Percentiles rank a stretch among this genome's conserved stretches.
Evolutionary conservation across 2,329 filamentous ascomycete genomes (phyloP).

Genomic region (Aspergillus pseudotamarii): DNA sequence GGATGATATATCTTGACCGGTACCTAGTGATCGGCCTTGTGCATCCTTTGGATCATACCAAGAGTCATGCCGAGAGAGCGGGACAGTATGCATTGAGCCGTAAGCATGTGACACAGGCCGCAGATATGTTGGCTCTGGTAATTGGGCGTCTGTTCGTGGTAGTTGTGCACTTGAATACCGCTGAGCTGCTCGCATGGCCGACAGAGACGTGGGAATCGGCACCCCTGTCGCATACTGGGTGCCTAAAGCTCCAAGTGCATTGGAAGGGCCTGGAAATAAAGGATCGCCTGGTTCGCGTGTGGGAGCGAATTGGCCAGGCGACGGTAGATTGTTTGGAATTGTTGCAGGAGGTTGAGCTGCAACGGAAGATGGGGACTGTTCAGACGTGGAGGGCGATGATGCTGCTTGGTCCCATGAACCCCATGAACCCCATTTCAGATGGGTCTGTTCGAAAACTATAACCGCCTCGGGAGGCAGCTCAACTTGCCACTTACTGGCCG

Average conservation of each 20-base stretch:
- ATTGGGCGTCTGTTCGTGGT: conserved; percentile 24
- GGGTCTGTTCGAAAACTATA: conserved; percentile 73
- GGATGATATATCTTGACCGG: conserved; percentile 28
- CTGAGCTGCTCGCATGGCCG: conserved; percentile 23
- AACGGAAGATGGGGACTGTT: conserved; percentile 26
- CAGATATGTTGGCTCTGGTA: conserved; percentile 39
- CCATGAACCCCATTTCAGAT: conserved; percentile 78
- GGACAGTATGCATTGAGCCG: conserved; percentile 21
- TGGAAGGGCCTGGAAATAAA: conserved; percentile 12
- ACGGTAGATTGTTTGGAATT: conserved; percentile 22
- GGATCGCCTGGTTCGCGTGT: conserved; percentile 12
- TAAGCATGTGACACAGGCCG: conserved; percentile 28
- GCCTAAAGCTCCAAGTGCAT: conserved; percentile 17
- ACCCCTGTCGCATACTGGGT: conserved; percentile 19
- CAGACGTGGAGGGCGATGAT: conserved; percentile 36
- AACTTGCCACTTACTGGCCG: conserved; percentile 87
- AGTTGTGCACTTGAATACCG: conserved; percentile 22
- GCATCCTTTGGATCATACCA: conserved; percentile 37
- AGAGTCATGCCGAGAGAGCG: conserved; percentile 32
- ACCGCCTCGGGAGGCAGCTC: conserved; percentile 82
- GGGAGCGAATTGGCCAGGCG: conserved; percentile 11
- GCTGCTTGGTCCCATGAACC: conserved; percentile 45
- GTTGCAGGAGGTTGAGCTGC: conserved; percentile 20
- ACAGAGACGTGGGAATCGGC: conserved; percentile 21
- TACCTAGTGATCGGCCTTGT: conserved; percentile 23